Conservation (phyloP, 1,284 basidiomycete genomes). For the Lignosus rhinocerotis region DNA sequence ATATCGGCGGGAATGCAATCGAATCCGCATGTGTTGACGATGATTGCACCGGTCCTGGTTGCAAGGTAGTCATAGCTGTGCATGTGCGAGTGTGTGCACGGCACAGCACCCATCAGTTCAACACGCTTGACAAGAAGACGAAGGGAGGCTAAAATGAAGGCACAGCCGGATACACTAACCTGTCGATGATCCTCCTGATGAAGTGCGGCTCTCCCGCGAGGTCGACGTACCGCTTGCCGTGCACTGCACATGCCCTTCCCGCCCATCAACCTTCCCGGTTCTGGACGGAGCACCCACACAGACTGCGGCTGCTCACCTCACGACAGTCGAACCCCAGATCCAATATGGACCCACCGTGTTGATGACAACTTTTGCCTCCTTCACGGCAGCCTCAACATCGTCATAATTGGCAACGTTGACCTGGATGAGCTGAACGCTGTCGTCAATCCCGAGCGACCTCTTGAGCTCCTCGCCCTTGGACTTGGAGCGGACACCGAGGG, state of each 20-base stretch:
- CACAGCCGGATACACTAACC: conserved; percentile 29
- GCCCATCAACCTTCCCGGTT: background rate
- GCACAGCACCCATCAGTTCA: background rate
- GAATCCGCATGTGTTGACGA: conserved; percentile 71
- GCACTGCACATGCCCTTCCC: conserved; percentile 49
- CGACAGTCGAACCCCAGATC: conserved; percentile 63
- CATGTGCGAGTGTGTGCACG: background rate
- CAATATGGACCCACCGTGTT: conserved; percentile 70
- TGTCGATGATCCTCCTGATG: conserved; percentile 51
- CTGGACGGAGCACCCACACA: conserved; percentile 6
- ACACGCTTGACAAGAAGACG: background rate
- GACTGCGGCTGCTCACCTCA: conserved; percentile 38
- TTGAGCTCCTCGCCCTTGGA: conserved; percentile 52
- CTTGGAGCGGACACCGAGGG: conserved; percentile 60
- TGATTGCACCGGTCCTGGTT: conserved; percentile 61
- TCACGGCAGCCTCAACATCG: conserved; percentile 55
- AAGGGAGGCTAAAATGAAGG: background rate
- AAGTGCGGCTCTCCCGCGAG: conserved; percentile 58
- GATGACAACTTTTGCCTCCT: conserved; percentile 58
- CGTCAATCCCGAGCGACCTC: conserved; percentile 41
- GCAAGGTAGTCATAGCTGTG: conserved; percentile 65
- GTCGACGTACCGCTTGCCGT: conserved; percentile 67
- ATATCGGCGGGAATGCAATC: conserved; percentile 76
- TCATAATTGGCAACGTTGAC: conserved; percentile 51
- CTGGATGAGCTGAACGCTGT: conserved; percentile 44